Evolutionary conservation across 2,329 filamentous ascomycete genomes (phyloP), one percentile per base, ranked within the genome.

Genomic region (Claviceps arundinis): DNA sequence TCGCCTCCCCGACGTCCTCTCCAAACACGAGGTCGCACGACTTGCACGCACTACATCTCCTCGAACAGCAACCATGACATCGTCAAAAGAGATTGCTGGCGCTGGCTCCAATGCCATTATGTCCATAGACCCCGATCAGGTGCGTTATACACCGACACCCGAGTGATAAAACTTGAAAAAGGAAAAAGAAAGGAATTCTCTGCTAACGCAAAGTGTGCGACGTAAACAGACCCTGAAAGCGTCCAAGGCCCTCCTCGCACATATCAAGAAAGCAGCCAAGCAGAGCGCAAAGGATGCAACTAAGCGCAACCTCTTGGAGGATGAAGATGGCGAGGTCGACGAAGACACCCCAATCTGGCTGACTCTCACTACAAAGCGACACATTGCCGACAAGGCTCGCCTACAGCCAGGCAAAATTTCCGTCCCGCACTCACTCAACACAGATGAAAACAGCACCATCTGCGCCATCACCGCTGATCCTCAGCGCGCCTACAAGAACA

Each of bases 401-500:
- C 76, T 95, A 59, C 91, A 94, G 74, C 89, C 90, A 30, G 78
- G 80, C 67, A 94, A 91, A 71, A 87, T 96, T 62, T 61, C 75
- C 58, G 74, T 95, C 50, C 87, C 89, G 47, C 83, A 94, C 69
- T 75, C 86, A 9, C 77, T 95, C 56, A 83, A 87, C 70, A 73
- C 77, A 57, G 59, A 82, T 58, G 71, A 78, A 52, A 78, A 77
- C 52, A 72, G 82, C 53, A 85, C 82, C 60, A 80, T 96, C 68
- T 96, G 90, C 70, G 75, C 96, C 55, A 94, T 95, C 68, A 88
- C 85, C 52, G 87, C 89, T 60, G 77, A 82, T 62, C 80, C 80
- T 24, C 89, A 95, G 75, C 82, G 89, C 58, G 78, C 81, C 51
- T 95, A 93, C 77, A 97, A 97, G 74, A 85, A 97, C 68, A 77